Base-by-base conservation (phyloP, 208 protist species). In the Acanthamoeba sp. region DNA sequence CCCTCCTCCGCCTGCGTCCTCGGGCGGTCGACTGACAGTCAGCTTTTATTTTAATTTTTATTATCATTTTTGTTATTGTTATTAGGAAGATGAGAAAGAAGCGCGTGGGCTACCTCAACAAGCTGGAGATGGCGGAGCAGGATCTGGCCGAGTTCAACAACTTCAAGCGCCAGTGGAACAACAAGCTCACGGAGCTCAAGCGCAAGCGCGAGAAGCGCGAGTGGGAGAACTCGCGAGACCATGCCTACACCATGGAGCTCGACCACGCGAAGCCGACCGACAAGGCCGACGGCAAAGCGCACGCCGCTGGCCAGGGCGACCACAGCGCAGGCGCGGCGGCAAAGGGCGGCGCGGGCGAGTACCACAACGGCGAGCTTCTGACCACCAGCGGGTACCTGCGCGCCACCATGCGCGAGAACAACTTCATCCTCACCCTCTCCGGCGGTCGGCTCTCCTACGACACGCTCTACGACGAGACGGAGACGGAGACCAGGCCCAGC, bases 111-210 rank as follows among this genome's bases (percentile, higher is more conserved):
- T 59, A 38, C 27, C 78, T 87, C 5, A 59, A 87, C n/a, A 27
- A 59, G 27, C 78, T 87, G 78, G 78, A 87, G n/a, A 87, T 40
- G 40, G 78, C 78, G 18, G 78, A 87, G 45, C 78, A 87, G n/a
- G 78, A 87, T 27, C 48, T 87, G 78, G 78, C 7, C 12, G 78
- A 87, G 78, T 87, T 87, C 48, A 38, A 62, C 45, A 87, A 87
- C n/a, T 87, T 87, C 45, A 87, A 87, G 48, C 24, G 24, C 20
- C 5, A 59, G n/a, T 87, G 78, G 78, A 87, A 87, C 48, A 50
- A 59, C 27, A 87, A 59, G 78, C 78, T 87, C 40, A 40, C 45
- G 12, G 78, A 87, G 45, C 38, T 87, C 29, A 52, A 59, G 42
- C 40, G 78, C 12, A 52, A 87, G 22, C 38, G 78, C 38, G 42